These are phyloP conservation scores for Syzygium jambos DNA, from an alignment of 345 rosid genomes.

Conservation along the genomic window DNA sequence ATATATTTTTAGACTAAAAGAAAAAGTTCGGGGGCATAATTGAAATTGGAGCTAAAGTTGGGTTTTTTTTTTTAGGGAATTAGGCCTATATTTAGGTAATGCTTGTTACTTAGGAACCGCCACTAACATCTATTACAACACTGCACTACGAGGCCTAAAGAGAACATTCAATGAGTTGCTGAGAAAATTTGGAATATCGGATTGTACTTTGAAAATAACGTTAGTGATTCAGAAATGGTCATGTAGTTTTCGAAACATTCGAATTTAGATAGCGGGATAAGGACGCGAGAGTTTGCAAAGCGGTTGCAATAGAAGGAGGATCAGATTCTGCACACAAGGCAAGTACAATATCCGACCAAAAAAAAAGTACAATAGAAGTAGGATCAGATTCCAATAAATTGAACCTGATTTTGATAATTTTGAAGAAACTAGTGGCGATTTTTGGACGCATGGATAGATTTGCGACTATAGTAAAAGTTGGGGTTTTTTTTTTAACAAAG, in stretches of 20 bases:
- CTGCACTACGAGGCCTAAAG: background rate
- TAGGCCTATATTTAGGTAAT: background rate
- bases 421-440: no score
- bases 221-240: background rate
- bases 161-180: background rate
- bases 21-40: no score
- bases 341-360: no score
- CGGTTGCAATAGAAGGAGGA: background rate
- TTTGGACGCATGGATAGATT: no score
- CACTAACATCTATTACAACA: background rate
- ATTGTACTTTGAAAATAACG: background rate
- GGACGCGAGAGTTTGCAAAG: background rate
- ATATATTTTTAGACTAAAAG: no score
- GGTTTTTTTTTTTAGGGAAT: background rate
- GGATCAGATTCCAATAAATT: no score
- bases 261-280: background rate
- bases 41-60: background rate
- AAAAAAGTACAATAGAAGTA: no score
- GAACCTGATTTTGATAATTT: no score
- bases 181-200: background rate
- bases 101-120: background rate
- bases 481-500: no score
- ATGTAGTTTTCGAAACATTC: background rate
- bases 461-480: no score
- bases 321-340: background rate